Evolutionary conservation across 257 asterid genomes (phyloP).

Genomic region (Penstemon newberryi): DNA sequence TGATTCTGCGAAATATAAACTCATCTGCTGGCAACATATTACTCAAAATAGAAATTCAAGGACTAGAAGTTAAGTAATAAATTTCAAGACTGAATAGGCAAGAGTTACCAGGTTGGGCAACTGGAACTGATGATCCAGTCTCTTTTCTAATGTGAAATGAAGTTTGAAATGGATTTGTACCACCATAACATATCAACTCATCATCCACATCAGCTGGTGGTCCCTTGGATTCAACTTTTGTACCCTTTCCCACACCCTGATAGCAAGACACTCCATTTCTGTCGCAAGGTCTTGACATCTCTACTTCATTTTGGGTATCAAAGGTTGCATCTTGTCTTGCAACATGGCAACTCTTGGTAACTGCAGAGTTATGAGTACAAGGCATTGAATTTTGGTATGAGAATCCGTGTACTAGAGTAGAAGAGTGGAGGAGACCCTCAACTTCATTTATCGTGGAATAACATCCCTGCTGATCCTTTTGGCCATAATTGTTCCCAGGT

Average conservation of each 20-base stretch:
- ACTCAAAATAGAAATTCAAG: neutral
- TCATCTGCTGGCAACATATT: neutral
- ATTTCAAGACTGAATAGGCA: neutral
- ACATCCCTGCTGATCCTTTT: slow-evolving; percentile 33
- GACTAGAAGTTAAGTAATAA: neutral
- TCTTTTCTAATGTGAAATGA: slow-evolving; percentile 43
- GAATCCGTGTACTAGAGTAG: slow-evolving; percentile 30
- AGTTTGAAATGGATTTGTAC: slow-evolving; percentile 32
- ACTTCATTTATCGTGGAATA: slow-evolving; percentile 27
- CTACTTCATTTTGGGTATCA: slow-evolving; percentile 39
- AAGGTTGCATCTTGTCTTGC: slow-evolving; percentile 32
- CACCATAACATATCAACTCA: slow-evolving; percentile 47
- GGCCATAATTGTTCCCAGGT: slow-evolving; percentile 28
- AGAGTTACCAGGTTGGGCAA: slow-evolving; percentile 49
- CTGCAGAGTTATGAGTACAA: slow-evolving; percentile 22
- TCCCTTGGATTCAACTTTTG: slow-evolving; percentile 24
- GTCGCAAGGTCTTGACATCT: slow-evolving; percentile 29
- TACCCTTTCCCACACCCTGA: slow-evolving; percentile 25
- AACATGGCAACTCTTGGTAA: slow-evolving; percentile 25
- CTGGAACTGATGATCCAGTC: slow-evolving; percentile 31
- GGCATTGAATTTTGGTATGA: slow-evolving; percentile 19
- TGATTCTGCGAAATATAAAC: too few relatives aligned
- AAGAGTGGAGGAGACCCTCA: slow-evolving; percentile 25
- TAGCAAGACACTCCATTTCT: slow-evolving; percentile 37
- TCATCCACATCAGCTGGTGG: slow-evolving; percentile 43